A percentile compares a stretch with the other conserved stretches of the same genome.
Conservation (phyloP, 345 rosid species). For the Eucalyptus victrix region DNA sequence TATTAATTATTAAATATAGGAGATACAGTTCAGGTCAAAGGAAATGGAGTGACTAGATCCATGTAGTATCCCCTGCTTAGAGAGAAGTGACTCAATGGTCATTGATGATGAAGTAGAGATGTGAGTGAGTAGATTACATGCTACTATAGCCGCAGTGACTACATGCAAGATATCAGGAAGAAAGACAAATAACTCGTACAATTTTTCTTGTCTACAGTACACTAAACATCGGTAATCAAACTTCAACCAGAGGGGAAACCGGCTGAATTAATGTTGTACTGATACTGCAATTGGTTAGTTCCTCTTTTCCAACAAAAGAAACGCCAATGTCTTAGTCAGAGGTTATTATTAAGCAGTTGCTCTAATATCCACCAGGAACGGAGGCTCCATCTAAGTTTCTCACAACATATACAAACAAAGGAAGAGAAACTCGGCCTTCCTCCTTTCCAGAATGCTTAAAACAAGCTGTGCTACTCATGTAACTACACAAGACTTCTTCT, state of each 20-base stretch:
- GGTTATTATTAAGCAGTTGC: neutral
- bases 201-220: neutral
- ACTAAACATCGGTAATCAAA: neutral
- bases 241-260: neutral
- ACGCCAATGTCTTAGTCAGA: neutral
- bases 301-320: neutral
- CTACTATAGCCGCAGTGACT: neutral
- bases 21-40: too few species aligned
- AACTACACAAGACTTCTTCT: neutral
- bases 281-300: neutral
- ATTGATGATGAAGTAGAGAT: neutral
- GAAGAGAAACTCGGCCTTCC: neutral
- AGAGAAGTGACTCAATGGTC: neutral
- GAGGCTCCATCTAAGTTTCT: neutral
- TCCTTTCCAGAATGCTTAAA: neutral
- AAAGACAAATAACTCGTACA: neutral
- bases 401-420: neutral
- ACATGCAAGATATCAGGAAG: neutral
- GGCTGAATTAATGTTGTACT: neutral
- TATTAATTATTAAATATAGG: too few species aligned
- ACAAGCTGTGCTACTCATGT: neutral
- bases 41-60: too few species aligned
- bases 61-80: too few species aligned
- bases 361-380: neutral
- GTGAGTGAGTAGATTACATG: neutral